Conservation (phyloP, 2,329 filamentous ascomycete species). For the Scytalidium lignicola region DNA sequence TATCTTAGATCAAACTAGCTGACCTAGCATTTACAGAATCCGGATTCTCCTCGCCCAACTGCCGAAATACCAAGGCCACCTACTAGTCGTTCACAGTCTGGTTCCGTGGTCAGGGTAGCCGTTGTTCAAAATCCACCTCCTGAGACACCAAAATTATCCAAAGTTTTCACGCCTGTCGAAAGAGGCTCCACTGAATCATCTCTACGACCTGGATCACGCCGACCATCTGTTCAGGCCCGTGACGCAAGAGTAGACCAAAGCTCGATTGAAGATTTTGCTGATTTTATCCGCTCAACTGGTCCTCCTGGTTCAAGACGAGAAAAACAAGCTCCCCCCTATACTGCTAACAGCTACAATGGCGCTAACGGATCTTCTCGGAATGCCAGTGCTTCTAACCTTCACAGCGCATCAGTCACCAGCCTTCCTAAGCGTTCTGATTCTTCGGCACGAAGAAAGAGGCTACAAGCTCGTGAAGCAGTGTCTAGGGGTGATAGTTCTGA, state of each 20-base stretch:
- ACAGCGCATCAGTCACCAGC: constrained; percentile 9
- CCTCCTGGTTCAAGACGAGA: constrained; percentile 42
- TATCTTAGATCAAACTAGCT: constrained; percentile 1
- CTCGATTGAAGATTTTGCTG: constrained; percentile 76
- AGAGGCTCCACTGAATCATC: neutral
- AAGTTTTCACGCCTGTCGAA: constrained; percentile 9
- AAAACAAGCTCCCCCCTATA: constrained; percentile 4
- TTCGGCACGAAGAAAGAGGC: constrained; percentile 43
- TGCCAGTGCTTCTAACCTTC: constrained; percentile 14
- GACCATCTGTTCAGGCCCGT: constrained; percentile 43
- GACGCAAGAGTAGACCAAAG: constrained; percentile 69
- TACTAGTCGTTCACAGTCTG: neutral
- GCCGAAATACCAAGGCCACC: neutral
- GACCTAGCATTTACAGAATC: constrained; percentile 15
- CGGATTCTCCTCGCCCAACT: constrained; percentile 7
- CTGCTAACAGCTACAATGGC: constrained; percentile 27
- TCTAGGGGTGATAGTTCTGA: constrained; percentile 66
- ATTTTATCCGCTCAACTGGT: constrained; percentile 84
- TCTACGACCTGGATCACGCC: constrained; percentile 11
- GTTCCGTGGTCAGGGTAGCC: neutral
- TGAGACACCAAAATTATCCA: constrained; percentile 9
- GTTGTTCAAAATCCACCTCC: constrained; percentile 20
- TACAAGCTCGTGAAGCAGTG: constrained; percentile 68
- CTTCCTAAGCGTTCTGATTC: constrained; percentile 23
- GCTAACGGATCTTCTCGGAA: constrained; percentile 24